A percentile compares a stretch with the other conserved stretches of the same genome.
Conservation (phyloP, 164 flowering plant species). For the Chimonanthus salicifolius region DNA sequence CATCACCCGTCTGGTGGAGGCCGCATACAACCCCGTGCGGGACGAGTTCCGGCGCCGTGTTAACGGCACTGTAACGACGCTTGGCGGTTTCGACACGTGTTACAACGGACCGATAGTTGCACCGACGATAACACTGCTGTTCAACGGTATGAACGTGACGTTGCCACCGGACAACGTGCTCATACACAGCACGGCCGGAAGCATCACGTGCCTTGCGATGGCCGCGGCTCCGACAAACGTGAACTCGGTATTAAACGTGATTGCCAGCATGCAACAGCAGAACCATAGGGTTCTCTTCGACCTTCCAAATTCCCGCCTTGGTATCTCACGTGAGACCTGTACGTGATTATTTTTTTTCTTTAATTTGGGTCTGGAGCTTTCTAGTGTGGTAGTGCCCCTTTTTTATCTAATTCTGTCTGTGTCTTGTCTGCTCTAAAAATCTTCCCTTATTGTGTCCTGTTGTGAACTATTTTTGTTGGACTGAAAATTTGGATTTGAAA, state of each 20-base stretch:
- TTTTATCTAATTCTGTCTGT: too few relatives aligned
- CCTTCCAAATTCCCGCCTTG: slow-evolving; percentile 71
- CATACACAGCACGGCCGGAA: slow-evolving; percentile 63
- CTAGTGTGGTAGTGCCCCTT: too few relatives aligned
- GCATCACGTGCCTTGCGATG: slow-evolving; percentile 67
- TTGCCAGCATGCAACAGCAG: slow-evolving; percentile 91
- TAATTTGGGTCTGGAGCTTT: too few relatives aligned
- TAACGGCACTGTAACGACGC: slow-evolving; percentile 31
- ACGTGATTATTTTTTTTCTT: neutral
- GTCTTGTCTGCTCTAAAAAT: too few relatives aligned
- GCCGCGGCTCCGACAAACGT: slow-evolving; percentile 69
- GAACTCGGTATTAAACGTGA: slow-evolving; percentile 84
- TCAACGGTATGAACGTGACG: slow-evolving; percentile 68
- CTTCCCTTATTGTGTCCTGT: too few relatives aligned
- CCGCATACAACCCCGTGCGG: slow-evolving; percentile 60
- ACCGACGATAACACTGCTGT: slow-evolving; percentile 59
- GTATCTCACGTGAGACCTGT: slow-evolving; percentile 74
- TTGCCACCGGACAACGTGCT: slow-evolving; percentile 55
- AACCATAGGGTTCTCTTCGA: slow-evolving; percentile 77
- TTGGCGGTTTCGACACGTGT: slow-evolving; percentile 92
- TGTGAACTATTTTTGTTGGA: too few relatives aligned
- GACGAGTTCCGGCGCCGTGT: slow-evolving; percentile 53
- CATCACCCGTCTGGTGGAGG: slow-evolving; percentile 41
- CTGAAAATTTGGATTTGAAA: too few relatives aligned
- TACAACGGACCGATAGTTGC: slow-evolving; percentile 40